These are phyloP conservation scores for Geoglossum glabrum DNA, from an alignment of 495 filamentous ascomycete genomes.

Conservation along the genomic window DNA sequence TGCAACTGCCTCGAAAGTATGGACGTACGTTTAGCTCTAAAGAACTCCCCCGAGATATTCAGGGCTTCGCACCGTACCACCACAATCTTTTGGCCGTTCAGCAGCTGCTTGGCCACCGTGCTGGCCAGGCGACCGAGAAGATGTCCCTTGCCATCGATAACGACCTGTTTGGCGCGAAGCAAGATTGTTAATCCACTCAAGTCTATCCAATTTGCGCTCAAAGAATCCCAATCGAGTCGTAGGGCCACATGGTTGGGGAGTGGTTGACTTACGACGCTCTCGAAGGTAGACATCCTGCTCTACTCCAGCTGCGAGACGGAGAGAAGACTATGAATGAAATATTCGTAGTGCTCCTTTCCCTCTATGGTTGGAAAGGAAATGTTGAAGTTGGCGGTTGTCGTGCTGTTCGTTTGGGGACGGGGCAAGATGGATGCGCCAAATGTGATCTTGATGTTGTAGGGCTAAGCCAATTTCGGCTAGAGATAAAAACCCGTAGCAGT, in stretches of 20 bases:
- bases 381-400: slow-evolving; percentile 3
- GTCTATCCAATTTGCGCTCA: slow-evolving; percentile 3
- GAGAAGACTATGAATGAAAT: slow-evolving; percentile 20
- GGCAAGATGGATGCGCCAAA: neutral
- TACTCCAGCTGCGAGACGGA: slow-evolving; percentile 20
- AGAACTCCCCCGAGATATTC: slow-evolving; percentile 99
- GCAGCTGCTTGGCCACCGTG: slow-evolving; percentile 97
- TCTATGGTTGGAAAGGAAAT: slow-evolving; percentile 2
- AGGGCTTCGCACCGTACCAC: slow-evolving; percentile 96
- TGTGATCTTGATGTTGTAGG: slow-evolving; percentile 1
- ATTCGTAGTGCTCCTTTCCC: neutral
- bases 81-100: slow-evolving; percentile 98
- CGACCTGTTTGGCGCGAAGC: slow-evolving; percentile 36
- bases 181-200: slow-evolving; percentile 11
- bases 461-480: neutral
- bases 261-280: slow-evolving; percentile 69
- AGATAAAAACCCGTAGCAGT: neutral
- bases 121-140: slow-evolving; percentile 96
- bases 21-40: slow-evolving; percentile 96
- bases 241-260: slow-evolving; percentile 7
- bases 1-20: slow-evolving; percentile 3
- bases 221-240: slow-evolving; percentile 3
- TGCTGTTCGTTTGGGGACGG: slow-evolving; percentile 1
- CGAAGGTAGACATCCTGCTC: slow-evolving; percentile 93
- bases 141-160: slow-evolving; percentile 99